These are phyloP conservation scores for Capillidium heterosporum DNA, from an alignment of 371 early-diverging fungal species.

Conservation along the genomic window DNA sequence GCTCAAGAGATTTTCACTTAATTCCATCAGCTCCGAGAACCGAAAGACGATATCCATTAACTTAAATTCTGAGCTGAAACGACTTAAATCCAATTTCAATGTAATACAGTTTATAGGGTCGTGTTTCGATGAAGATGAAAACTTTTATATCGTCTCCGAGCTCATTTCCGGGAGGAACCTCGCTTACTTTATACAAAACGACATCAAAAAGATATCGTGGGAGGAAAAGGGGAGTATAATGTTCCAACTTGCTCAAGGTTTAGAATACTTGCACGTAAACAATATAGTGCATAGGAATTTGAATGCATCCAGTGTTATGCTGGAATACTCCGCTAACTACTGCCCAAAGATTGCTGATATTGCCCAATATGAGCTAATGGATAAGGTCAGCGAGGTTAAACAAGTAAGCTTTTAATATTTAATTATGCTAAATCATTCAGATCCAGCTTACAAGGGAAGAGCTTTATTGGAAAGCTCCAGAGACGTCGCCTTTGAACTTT, in stretches of 20 bases:
- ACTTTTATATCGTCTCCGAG: not conserved
- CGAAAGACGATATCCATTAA: not conserved
- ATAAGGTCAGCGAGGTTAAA: not conserved
- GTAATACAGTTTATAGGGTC: not conserved
- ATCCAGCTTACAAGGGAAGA: not conserved
- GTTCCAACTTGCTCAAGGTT: not conserved
- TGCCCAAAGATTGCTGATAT: not conserved
- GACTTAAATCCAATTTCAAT: not conserved
- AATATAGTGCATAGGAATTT: slow-evolving; percentile 4
- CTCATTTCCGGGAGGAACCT: not conserved
- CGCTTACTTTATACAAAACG: not conserved
- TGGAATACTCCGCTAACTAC: not conserved
- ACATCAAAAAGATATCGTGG: not conserved
- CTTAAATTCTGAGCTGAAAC: not conserved
- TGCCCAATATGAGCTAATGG: not conserved
- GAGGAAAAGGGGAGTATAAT: not conserved
- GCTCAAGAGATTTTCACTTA: not conserved
- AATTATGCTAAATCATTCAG: not conserved
- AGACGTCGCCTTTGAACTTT: not conserved
- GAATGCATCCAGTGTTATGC: not conserved
- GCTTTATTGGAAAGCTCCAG: slow-evolving; percentile 3
- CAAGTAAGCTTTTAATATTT: not conserved
- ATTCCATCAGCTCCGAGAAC: not conserved
- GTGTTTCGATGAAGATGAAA: not conserved
- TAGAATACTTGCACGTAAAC: slow-evolving; percentile 4